Conservation (phyloP, 139 green algal species). For the Zygnema cylindricum region DNA sequence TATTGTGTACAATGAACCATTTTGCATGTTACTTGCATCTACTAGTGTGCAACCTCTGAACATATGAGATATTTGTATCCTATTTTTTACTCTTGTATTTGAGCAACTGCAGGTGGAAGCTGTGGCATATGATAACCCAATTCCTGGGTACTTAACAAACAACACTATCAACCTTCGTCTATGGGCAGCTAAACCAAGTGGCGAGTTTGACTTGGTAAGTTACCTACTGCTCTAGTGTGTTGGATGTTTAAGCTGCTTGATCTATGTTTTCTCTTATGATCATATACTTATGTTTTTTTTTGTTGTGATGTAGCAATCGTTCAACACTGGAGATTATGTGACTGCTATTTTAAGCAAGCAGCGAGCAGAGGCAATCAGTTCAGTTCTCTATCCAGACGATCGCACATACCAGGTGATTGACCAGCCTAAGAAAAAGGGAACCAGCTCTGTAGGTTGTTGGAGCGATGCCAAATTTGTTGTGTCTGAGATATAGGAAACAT, state of each 20-base stretch:
- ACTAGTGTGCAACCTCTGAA: no score
- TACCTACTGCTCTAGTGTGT: no score
- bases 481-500: no score
- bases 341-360: slow-evolving; percentile 82
- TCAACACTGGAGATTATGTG: slow-evolving; percentile 88
- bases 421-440: no score
- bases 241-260: no score
- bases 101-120: slow-evolving; percentile 51
- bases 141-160: slow-evolving; percentile 90
- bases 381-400: slow-evolving; percentile 98
- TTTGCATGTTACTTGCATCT: no score
- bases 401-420: slow-evolving; percentile 77
- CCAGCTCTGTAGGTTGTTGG: no score
- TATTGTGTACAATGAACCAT: no score
- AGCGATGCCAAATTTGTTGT: no score
- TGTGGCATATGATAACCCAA: slow-evolving; percentile 89
- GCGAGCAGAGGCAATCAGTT: slow-evolving; percentile 89
- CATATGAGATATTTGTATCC: no score
- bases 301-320: slow-evolving; percentile 54
- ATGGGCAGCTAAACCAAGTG: slow-evolving; percentile 88
- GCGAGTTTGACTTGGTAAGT: slow-evolving; percentile 90
- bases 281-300: background rate
- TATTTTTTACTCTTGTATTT: background rate
- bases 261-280: background rate
- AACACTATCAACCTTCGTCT: slow-evolving; percentile 96